A percentile compares a stretch with the other conserved stretches of the same genome.
Conservation (phyloP, 2,329 filamentous ascomycete species). For the Intubia oerlemansii region DNA sequence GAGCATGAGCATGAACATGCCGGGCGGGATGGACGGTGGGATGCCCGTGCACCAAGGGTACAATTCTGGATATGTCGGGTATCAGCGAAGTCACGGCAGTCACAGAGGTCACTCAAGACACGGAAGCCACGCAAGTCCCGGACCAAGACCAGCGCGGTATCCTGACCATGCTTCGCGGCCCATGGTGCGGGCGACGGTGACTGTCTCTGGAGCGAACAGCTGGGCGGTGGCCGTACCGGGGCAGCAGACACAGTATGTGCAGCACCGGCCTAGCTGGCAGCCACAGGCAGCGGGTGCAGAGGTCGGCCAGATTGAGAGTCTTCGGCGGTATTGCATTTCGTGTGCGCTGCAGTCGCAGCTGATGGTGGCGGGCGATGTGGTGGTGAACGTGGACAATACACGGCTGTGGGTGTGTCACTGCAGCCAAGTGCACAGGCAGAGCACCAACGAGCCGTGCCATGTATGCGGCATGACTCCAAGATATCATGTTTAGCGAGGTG, state of each 20-base stretch:
- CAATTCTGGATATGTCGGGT: too few relatives aligned
- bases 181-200: neutral
- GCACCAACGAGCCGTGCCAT: conserved; percentile 1
- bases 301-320: conserved; percentile 6
- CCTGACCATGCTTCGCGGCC: too few relatives aligned
- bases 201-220: too few relatives aligned
- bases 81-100: too few relatives aligned
- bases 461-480: conserved; percentile 5
- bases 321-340: conserved; percentile 8
- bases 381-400: conserved; percentile 1
- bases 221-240: neutral
- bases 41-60: too few relatives aligned
- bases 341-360: conserved; percentile 6
- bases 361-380: conserved; percentile 3
- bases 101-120: neutral
- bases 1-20: neutral
- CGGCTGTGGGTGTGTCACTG: conserved; percentile 7
- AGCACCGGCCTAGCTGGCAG: neutral
- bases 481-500: conserved; percentile 1
- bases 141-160: too few relatives aligned
- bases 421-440: conserved; percentile 1
- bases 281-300: conserved; percentile 6
- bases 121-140: neutral
- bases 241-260: neutral
- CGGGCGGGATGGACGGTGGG: too few relatives aligned